These are phyloP conservation scores for Symbiotaphrina buchneri DNA, from an alignment of 495 filamentous ascomycete species.

Conservation along the genomic window DNA sequence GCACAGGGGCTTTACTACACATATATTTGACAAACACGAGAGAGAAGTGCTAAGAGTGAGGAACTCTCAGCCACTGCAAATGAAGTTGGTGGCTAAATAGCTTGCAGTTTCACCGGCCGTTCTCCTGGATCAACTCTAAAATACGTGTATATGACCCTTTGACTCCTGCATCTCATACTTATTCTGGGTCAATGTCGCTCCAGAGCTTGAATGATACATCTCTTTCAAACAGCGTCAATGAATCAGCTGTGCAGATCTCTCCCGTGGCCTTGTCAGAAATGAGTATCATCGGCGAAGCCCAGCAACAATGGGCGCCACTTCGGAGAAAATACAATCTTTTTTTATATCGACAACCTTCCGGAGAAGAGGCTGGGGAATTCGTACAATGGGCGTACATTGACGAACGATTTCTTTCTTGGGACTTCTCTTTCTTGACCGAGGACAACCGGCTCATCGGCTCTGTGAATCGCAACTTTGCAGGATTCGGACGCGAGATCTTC, in stretches of 20 bases:
- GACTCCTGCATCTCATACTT: slow-evolving; percentile 11
- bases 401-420: slow-evolving; percentile 32
- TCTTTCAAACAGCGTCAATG: slow-evolving; percentile 14
- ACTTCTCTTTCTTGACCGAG: slow-evolving; percentile 29
- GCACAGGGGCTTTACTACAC: slow-evolving; percentile 44
- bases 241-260: slow-evolving; percentile 24
- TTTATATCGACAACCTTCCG: slow-evolving; percentile 17
- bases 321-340: slow-evolving; percentile 49
- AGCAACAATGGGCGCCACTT: slow-evolving; percentile 44
- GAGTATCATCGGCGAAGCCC: slow-evolving; percentile 44
- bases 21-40: slow-evolving; percentile 44
- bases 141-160: slow-evolving; percentile 42
- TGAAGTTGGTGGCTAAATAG: slow-evolving; percentile 2
- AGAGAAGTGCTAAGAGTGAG: slow-evolving; percentile 38
- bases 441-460: slow-evolving; percentile 17
- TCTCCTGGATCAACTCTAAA: slow-evolving; percentile 40
- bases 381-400: slow-evolving; percentile 34
- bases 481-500: slow-evolving; percentile 48
- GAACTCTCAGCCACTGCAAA: not conserved
- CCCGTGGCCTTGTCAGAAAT: slow-evolving; percentile 28
- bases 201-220: slow-evolving; percentile 19
- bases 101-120: slow-evolving; percentile 38
- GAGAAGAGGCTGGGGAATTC: slow-evolving; percentile 20
- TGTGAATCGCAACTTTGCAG: slow-evolving; percentile 44
- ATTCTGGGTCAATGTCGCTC: slow-evolving; percentile 19